A percentile compares a stretch with the other conserved stretches of the same genome.
phyloP scores from a whole-genome alignment of 805 yeast genomes.

The Candida quercuum region DNA sequence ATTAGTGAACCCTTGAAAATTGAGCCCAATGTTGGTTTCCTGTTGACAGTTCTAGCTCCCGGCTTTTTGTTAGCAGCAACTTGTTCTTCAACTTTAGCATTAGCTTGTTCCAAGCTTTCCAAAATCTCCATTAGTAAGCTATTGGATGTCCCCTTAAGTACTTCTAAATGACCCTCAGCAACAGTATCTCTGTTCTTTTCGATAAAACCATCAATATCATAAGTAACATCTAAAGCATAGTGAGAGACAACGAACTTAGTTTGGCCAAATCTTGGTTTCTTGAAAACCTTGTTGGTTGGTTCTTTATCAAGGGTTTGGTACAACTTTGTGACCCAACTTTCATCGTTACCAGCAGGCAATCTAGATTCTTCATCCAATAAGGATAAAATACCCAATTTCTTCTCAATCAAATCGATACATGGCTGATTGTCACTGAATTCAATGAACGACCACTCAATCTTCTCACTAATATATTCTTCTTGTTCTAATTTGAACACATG shows the following conservation, averaged over 20 bases:
- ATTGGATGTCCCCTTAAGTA: conserved; percentile 65
- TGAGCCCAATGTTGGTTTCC: conserved; percentile 91
- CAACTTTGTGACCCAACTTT: conserved; percentile 87
- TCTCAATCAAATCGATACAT: conserved; percentile 88
- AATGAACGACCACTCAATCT: conserved; percentile 94
- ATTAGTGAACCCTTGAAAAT: conserved; percentile 89
- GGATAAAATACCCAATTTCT: conserved; percentile 79
- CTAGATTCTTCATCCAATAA: conserved; percentile 93
- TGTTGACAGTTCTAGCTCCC: conserved; percentile 42
- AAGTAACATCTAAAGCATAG: conserved; percentile 90
- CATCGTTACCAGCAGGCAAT: conserved; percentile 89
- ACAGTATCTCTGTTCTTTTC: conserved; percentile 98
- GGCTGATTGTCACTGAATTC: conserved; percentile 97
- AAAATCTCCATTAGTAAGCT: conserved; percentile 61
- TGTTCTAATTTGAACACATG: conserved; percentile 96
- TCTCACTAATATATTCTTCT: conserved; percentile 87
- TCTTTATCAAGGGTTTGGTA: conserved; percentile 78
- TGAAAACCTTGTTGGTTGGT: conserved; percentile 71
- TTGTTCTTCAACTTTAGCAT: conserved; percentile 27
- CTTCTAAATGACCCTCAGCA: conserved; percentile 91
- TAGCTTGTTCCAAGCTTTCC: conserved; percentile 52
- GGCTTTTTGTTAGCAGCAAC: conserved; percentile 28
- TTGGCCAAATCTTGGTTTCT: conserved; percentile 92
- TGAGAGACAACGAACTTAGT: conserved; percentile 86
- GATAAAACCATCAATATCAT: conserved; percentile 90